Conservation (phyloP, 805 yeast genomes). For the Zygosaccharomyces bailii region DNA sequence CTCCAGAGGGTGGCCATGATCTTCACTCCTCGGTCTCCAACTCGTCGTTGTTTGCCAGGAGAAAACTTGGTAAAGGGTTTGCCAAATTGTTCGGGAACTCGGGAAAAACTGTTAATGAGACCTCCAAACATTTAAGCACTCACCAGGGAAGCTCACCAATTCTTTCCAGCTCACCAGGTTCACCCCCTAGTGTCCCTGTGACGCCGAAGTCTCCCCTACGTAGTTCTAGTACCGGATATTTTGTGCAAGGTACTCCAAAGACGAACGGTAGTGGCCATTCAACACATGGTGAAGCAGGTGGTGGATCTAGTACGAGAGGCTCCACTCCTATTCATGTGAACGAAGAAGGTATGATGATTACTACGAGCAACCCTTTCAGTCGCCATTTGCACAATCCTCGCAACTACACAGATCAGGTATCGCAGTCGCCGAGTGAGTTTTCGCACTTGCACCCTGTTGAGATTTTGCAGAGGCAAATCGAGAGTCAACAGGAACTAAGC, state of each 20-base stretch:
- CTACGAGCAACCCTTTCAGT: conserved; percentile 13
- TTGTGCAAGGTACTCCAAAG: conserved; percentile 2
- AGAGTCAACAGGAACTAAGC: conserved; percentile 19
- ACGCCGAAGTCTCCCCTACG: conserved; percentile 3
- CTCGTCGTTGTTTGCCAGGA: conserved; percentile 12
- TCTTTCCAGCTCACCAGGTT: not conserved
- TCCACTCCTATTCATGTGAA: not conserved
- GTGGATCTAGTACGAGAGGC: not conserved
- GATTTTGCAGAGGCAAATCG: conserved; percentile 27
- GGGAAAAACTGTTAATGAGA: not conserved
- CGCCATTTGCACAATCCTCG: conserved; percentile 20
- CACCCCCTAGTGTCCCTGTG: conserved; percentile 1
- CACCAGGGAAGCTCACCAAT: not conserved
- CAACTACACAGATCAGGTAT: conserved; percentile 11
- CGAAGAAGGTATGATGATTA: conserved; percentile 9
- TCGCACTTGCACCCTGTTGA: conserved; percentile 32
- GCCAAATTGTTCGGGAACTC: conserved; percentile 13
- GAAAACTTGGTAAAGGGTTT: conserved; percentile 13
- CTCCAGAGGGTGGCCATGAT: conserved; percentile 13
- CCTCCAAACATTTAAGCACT: not conserved
- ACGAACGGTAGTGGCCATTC: not conserved
- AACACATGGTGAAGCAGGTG: not conserved
- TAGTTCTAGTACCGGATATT: conserved; percentile 1
- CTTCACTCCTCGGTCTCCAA: conserved; percentile 13
- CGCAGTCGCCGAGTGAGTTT: conserved; percentile 17